phyloP scores from a whole-genome alignment of 2,329 filamentous ascomycete genomes.

The Microdochium bolleyi region DNA sequence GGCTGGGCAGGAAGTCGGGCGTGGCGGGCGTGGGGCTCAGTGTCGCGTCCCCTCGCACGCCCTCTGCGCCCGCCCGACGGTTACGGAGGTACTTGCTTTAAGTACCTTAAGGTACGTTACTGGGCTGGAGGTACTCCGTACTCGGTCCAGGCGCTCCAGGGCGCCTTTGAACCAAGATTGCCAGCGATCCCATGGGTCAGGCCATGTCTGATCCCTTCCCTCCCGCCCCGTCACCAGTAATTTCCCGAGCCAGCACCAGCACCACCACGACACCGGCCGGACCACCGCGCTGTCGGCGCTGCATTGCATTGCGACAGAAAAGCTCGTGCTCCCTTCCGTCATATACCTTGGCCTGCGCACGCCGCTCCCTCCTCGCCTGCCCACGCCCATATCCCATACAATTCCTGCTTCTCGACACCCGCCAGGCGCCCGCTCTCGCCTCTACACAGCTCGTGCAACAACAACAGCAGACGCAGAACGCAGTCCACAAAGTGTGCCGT shows the following conservation, averaged over 20 bases:
- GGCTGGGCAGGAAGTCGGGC: no score
- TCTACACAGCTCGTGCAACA: not conserved
- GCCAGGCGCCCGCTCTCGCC: no score
- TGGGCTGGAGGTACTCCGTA: no score
- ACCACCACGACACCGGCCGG: not conserved
- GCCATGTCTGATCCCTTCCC: not conserved
- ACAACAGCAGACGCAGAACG: not conserved
- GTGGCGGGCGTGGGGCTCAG: no score
- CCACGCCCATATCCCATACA: not conserved
- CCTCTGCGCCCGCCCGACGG: no score
- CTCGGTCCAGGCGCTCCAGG: no score
- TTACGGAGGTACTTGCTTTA: no score
- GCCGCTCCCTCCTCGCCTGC: not conserved
- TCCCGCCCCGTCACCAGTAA: not conserved
- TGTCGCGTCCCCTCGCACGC: no score
- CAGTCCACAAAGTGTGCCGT: not conserved
- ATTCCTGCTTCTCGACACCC: not conserved
- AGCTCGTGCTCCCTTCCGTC: not conserved
- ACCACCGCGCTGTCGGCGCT: not conserved
- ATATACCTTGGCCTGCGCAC: not conserved
- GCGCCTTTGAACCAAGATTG: no score
- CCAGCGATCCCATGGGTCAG: not conserved
- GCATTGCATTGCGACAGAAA: not conserved
- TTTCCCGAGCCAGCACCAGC: not conserved
- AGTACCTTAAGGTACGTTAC: no score